Base-by-base conservation (phyloP, 2,329 filamentous ascomycete genomes). In the Nannizziopsis arthrosporioides region DNA sequence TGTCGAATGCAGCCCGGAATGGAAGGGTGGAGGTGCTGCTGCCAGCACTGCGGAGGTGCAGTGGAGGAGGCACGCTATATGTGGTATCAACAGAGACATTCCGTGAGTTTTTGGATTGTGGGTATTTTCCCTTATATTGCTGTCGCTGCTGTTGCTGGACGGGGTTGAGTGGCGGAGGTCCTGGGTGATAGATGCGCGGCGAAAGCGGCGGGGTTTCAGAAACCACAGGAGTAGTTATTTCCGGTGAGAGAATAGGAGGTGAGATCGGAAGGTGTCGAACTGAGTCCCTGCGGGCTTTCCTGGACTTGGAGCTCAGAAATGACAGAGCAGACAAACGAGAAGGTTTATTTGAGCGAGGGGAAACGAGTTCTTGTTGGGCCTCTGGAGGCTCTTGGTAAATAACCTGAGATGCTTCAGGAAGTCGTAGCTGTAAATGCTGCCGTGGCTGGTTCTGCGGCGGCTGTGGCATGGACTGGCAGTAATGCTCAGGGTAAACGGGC, bases 211-310 rank as follows among this genome's bases (percentile, higher is more conserved):
- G 69, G n/a, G 66, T 69, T 17, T 72, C 69, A 11, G 68, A 63
- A 51, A 73, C 73, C 42, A 72, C 65, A 36, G 61, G 61, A 37
- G 65, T 59, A 3, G 65, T 62, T 19, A 68, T 64, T 12, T 72
- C 68, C 9, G 70, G 68, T 1, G 69, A 71, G 30, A 61, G 61
- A 35, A 78, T 63, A 1, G 77, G 76, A 6, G 73, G 70, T 15
- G 75, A 78, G 55, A 81, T 81, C 50, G 73, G 71, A 34, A 80
- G 65, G 51, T 76, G 76, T 45, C 74, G 73, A 40, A 79, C 62
- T 6, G 63, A 62, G 2, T 61, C 66, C 1, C 67, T 67, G 42
- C 72, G 68, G 54, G 70, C 64, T 54, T 70, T 73, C 52, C 61
- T 60, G 63, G 60, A 60, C 47, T 62, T 61, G 14, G 63, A 64